phyloP scores from a whole-genome alignment of 2,329 filamentous ascomycete species.

The Pseudocercospora fuligena region DNA sequence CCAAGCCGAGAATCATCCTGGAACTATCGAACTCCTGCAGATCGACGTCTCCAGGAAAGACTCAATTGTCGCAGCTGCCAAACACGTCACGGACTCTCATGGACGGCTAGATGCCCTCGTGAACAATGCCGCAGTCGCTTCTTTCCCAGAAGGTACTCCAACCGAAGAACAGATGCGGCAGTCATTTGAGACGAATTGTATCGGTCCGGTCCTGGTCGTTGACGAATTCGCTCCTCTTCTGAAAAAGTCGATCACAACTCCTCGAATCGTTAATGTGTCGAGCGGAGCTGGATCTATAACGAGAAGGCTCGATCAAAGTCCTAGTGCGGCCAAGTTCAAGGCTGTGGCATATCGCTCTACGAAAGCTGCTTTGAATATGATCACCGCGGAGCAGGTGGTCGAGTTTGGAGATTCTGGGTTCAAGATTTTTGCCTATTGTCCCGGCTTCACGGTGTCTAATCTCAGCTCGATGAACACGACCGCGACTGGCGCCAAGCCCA shows the following conservation, averaged over 20 bases:
- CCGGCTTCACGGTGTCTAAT: conserved; percentile 46
- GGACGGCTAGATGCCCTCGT: conserved; percentile 45
- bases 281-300: conserved; percentile 44
- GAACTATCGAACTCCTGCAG: conserved; percentile 32
- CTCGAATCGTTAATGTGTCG: conserved; percentile 44
- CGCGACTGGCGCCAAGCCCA: conserved; percentile 44
- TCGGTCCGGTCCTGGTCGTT: conserved; percentile 31
- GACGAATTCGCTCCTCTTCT: conserved; percentile 37
- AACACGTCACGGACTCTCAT: conserved; percentile 28
- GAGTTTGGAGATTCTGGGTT: conserved; percentile 36
- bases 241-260: conserved; percentile 27
- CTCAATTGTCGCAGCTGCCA: conserved; percentile 33
- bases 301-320: conserved; percentile 35
- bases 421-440: conserved; percentile 47
- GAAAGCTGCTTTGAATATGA: conserved; percentile 49
- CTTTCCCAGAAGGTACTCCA: conserved; percentile 22
- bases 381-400: conserved; percentile 37
- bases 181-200: conserved; percentile 37
- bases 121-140: conserved; percentile 45
- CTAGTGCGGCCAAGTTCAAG: conserved; percentile 37
- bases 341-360: conserved; percentile 41
- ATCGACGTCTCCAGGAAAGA: conserved; percentile 35
- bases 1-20: conserved; percentile 25
- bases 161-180: conserved; percentile 33
- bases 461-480: conserved; percentile 41